Evolutionary conservation across 345 rosid species (phyloP).

Genomic region (Aquilaria malaccensis): DNA sequence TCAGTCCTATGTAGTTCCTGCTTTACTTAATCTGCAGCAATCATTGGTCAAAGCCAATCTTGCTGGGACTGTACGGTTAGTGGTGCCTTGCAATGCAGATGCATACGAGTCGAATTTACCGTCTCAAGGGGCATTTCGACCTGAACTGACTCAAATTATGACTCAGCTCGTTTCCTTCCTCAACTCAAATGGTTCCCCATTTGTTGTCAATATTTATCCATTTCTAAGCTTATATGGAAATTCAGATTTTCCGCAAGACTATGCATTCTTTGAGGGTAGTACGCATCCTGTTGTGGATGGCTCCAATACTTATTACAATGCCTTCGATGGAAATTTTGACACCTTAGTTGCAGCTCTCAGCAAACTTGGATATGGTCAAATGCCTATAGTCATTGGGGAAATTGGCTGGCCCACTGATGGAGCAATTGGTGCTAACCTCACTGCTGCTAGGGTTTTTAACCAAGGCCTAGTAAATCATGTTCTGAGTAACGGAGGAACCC

Average conservation of each 20-base stretch:
- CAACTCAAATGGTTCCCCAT: conserved; percentile 83
- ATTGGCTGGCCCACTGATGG: conserved; percentile 98
- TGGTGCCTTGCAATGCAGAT: conserved; percentile 96
- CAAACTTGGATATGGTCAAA: conserved; percentile 78
- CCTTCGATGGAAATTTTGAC: conserved; percentile 91
- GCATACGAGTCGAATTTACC: conserved; percentile 82
- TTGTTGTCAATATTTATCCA: conserved; percentile 90
- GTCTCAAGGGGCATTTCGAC: conserved; percentile 84
- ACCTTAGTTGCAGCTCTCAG: conserved; percentile 84
- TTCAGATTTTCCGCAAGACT: conserved; percentile 93
- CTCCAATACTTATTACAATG: conserved; percentile 67
- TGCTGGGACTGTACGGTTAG: conserved; percentile 71
- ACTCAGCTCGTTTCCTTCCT: conserved; percentile 82
- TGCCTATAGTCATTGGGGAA: conserved; percentile 93
- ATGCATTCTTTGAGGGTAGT: conserved; percentile 81
- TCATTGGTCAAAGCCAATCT: conserved; percentile 80
- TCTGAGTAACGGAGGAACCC: conserved; percentile 75
- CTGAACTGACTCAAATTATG: conserved; percentile 76
- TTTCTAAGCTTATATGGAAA: conserved; percentile 85
- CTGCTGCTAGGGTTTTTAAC: conserved; percentile 80
- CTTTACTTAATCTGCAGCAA: conserved; percentile 71
- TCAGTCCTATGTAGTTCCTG: conserved; percentile 73
- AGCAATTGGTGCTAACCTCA: conserved; percentile 67
- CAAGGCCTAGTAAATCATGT: conserved; percentile 79
- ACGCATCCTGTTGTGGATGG: conserved; percentile 83